phyloP scores from a whole-genome alignment of 306 rosid species.

The Luffa acutangula region DNA sequence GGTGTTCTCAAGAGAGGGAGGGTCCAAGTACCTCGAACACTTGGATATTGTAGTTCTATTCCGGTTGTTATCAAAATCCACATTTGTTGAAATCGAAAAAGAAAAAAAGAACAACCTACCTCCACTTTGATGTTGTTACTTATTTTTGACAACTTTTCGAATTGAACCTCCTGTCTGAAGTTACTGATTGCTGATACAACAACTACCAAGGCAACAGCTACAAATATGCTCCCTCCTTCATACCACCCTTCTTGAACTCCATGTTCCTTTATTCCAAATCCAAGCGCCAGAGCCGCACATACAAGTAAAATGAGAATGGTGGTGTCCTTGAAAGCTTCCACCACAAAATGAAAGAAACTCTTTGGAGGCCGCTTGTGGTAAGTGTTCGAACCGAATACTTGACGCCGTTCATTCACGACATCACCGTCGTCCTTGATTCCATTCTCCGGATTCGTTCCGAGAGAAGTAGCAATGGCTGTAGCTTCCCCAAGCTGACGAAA shows the following conservation, averaged over 20 bases:
- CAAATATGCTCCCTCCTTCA: conserved; percentile 75
- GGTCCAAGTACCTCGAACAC: no score
- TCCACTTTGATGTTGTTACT: conserved; percentile 55
- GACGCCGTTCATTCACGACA: conserved; percentile 22
- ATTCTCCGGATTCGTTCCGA: conserved; percentile 24
- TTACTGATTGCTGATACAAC: conserved; percentile 66
- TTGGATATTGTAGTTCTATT: no score
- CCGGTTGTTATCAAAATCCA: no score
- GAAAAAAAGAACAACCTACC: neutral
- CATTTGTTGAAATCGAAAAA: neutral
- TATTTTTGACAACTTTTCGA: conserved; percentile 63
- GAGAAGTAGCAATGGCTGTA: conserved; percentile 26
- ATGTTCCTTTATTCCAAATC: conserved; percentile 67
- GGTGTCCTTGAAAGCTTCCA: conserved; percentile 67
- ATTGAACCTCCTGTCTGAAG: conserved; percentile 73
- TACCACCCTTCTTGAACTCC: conserved; percentile 79
- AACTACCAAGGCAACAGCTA: conserved; percentile 61
- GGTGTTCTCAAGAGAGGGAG: no score
- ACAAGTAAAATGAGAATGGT: conserved; percentile 58
- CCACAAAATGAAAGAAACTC: conserved; percentile 40
- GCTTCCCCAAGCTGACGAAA: conserved; percentile 30
- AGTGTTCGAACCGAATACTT: conserved; percentile 53
- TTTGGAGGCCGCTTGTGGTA: conserved; percentile 56
- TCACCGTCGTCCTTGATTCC: conserved; percentile 34
- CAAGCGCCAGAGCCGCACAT: conserved; percentile 73